Base-by-base conservation (phyloP, 73 alveolate species). In the Effrenium voratum region DNA sequence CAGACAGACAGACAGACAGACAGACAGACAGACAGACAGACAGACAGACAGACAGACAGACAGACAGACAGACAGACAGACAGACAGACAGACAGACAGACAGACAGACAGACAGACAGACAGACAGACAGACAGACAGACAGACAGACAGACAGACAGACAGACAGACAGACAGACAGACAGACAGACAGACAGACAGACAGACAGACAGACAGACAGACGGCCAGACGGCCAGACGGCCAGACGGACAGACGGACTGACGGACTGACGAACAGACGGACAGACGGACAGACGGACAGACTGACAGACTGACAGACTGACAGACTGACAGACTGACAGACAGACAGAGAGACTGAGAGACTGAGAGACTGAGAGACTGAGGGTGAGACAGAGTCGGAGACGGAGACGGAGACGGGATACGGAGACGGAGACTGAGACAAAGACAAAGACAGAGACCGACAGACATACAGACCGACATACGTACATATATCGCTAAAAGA, bases 81-180 rank as follows among this genome's bases (percentile, higher is more conserved):
- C 68, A 52, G 68, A 22, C 22, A 52, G 10, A 52, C 30, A 52
- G 68, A 52, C 68, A 52, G 68, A 52, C 68, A 10, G 68, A 52
- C 22, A 22, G 22, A 75, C 86, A 38, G 86, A 75, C 86, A 38
- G 86, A 75, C 86, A 38, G 86, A 36, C 86, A 38, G 86, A 75
- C 86, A 38, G 86, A 75, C 86, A 38, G 86, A 36, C 86, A 38
- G 86, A 75, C 86, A 38, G 86, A 75, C 86, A 38, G 86, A 75
- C 86, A 38, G 86, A 36, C 86, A 38, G 86, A 75, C 86, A 38
- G 86, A 75, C 86, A 38, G 86, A 75, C 86, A 38, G 86, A 75
- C 86, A 38, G 86, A 75, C 86, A 24, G 86, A 75, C 86, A 24
- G 86, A 75, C 86, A 24, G 86, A 75, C 86, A 24, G 86, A 36